Evolutionary conservation across 352 stramenopile species (phyloP), one percentile per base, ranked within the genome.

Genomic region (Globisporangium echinulatum): DNA sequence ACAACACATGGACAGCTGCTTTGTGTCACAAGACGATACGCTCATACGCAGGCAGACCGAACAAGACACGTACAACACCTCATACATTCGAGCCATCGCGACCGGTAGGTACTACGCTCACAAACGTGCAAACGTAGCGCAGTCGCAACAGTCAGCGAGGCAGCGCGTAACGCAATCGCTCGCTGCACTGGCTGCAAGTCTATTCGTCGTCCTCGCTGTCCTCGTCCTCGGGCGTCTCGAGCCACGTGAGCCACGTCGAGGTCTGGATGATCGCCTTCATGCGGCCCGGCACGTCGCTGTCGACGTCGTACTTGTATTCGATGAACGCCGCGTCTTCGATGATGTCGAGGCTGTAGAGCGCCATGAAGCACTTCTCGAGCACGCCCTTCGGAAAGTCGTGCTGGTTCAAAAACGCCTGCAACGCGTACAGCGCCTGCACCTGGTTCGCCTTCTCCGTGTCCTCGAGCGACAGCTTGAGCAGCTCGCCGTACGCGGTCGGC

Each of bases 241-340:
- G 72, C 82, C 82, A 92, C 68, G 71, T 89, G 67, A 90, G 71
- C 82, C 82, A 92, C 53, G 76, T 79, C 37, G 79, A 88, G 14
- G 77, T 88, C 73, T 92, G 77, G 54, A 92, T 79, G 64, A 90
- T 88, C 58, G 82, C 82, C 75, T 89, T 87, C 80, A 92, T 92
- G 51, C 80, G 82, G 44, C 82, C 82, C 9, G 82, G 78, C 2
- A 72, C 73, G 37, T 87, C 77, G 67, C 69, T 76, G 53, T 92
- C 82, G 50, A 88, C 75, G 67, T 92, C 78, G 74, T 90, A 90
- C 73, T 92, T 92, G 81, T 92, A 90, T 67, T 92, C 82, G 44
- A 92, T 82, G 68, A 92, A 92, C 17, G 78, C 82, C 37, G 76
- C 67, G 51, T 92, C 82, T 50, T 88, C 78, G 51, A 92, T 76